phyloP scores from a whole-genome alignment of 768 basidiomycete species.

The Termitomyces sp. region DNA sequence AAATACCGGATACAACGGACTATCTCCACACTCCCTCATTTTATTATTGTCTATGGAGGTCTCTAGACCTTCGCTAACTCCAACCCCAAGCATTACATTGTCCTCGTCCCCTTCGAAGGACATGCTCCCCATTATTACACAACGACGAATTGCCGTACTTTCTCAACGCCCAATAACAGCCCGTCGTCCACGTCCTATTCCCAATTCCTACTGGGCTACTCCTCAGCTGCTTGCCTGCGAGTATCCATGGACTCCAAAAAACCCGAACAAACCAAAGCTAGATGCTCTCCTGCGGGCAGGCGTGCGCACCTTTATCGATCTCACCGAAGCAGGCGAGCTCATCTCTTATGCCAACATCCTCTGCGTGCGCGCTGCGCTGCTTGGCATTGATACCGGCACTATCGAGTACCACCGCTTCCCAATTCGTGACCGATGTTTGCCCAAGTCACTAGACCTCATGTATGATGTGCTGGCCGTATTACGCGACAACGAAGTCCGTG shows the following conservation, averaged over 20 bases:
- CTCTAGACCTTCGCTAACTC: conserved; percentile 1
- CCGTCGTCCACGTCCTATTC: conserved; percentile 50
- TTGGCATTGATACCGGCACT: conserved; percentile 46
- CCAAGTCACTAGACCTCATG: conserved; percentile 54
- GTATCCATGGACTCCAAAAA: conserved; percentile 68
- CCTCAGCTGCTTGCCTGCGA: conserved; percentile 71
- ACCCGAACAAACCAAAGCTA: conserved; percentile 57
- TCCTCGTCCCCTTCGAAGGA: conserved; percentile 7
- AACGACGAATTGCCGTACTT: conserved; percentile 13
- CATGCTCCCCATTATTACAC: conserved; percentile 8
- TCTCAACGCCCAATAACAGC: conserved; percentile 17
- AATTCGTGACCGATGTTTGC: conserved; percentile 66
- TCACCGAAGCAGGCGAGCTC: conserved; percentile 78
- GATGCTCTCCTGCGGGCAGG: conserved; percentile 67
- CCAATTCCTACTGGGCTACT: conserved; percentile 86
- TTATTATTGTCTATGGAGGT: conserved; percentile 5
- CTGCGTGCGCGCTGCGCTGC: conserved; percentile 41
- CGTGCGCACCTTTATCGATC: conserved; percentile 77
- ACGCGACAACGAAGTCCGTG: conserved; percentile 51
- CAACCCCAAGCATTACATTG: not conserved
- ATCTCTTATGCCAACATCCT: conserved; percentile 57
- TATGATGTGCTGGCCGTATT: conserved; percentile 53
- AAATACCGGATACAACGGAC: conserved; percentile 1
- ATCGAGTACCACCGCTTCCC: conserved; percentile 78
- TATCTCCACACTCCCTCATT: not conserved